A percentile compares a stretch with the other conserved stretches of the same genome.
Evolutionary conservation across 768 basidiomycete genomes (phyloP).

Genomic region (Ramaria sp.): DNA sequence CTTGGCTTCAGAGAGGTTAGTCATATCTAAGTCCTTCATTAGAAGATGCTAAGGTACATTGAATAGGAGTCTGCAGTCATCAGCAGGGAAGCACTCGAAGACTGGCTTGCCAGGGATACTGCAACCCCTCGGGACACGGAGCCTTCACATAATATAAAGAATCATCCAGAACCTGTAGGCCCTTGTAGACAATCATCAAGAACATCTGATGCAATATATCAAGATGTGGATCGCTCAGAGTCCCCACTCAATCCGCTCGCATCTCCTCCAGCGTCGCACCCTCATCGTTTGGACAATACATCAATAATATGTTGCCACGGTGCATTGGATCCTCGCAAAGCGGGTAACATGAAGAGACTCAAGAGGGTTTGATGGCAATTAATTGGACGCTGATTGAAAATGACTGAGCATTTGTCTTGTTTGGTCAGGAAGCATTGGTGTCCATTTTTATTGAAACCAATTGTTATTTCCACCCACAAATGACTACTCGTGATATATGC

Average conservation of each 20-base stretch:
- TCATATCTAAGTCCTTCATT: neutral
- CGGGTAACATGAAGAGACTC: constrained; percentile 58
- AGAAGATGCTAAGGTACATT: constrained; percentile 6
- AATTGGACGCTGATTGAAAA: neutral
- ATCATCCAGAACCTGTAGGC: neutral
- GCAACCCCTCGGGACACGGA: neutral
- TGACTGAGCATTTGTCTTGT: neutral
- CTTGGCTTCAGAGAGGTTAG: constrained; percentile 37
- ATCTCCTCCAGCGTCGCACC: neutral
- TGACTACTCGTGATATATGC: constrained; percentile 47
- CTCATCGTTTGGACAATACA: neutral
- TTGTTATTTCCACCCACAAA: constrained; percentile 35
- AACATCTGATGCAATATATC: neutral
- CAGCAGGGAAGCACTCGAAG: constrained; percentile 46
- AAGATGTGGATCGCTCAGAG: neutral
- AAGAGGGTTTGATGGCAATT: constrained; percentile 31
- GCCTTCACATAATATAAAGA: neutral
- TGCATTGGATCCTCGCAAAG: constrained; percentile 47
- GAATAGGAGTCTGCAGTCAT: constrained; percentile 45
- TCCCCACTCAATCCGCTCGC: constrained; percentile 1
- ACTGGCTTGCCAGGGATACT: constrained; percentile 40
- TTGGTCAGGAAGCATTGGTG: neutral
- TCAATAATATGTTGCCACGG: constrained; percentile 52
- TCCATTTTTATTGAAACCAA: constrained; percentile 23
- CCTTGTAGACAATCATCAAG: neutral